Evolutionary conservation across 331 rosid genomes (phyloP).

Genomic region (Quercus lobata): DNA sequence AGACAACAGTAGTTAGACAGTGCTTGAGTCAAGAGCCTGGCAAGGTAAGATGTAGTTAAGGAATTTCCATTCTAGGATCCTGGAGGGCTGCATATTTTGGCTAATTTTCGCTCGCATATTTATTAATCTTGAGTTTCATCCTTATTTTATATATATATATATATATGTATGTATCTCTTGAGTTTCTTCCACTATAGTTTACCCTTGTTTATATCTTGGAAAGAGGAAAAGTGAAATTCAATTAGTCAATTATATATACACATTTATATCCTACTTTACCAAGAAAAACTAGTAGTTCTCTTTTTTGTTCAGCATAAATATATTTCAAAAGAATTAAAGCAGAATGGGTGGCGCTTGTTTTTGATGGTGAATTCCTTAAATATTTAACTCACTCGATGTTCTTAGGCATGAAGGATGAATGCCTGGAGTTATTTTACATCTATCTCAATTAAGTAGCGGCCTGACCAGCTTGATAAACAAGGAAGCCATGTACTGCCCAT

Average conservation of each 20-base stretch:
- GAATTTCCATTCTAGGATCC: slow-evolving; percentile 1
- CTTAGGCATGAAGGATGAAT: neutral
- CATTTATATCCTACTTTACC: neutral
- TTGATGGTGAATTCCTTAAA: neutral
- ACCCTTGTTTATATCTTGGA: neutral
- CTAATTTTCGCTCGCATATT: neutral
- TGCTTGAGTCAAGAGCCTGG: slow-evolving; percentile 64
- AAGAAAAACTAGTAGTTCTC: too few species aligned
- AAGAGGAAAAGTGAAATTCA: neutral
- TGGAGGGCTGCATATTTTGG: slow-evolving; percentile 2
- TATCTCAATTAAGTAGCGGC: neutral
- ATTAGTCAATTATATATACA: neutral
- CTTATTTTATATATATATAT: too few species aligned
- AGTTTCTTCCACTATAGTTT: neutral
- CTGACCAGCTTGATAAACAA: neutral
- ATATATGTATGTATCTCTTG: too few species aligned
- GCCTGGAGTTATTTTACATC: neutral
- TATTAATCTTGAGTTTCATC: too few species aligned
- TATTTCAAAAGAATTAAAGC: neutral
- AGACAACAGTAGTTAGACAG: slow-evolving; percentile 77
- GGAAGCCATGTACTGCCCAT: neutral
- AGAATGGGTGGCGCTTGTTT: neutral
- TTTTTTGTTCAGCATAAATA: too few species aligned
- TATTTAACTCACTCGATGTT: neutral
- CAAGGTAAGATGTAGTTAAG: slow-evolving; percentile 47